phyloP scores from a whole-genome alignment of 2,329 filamentous ascomycete species.

The Aspergillus flavus region DNA sequence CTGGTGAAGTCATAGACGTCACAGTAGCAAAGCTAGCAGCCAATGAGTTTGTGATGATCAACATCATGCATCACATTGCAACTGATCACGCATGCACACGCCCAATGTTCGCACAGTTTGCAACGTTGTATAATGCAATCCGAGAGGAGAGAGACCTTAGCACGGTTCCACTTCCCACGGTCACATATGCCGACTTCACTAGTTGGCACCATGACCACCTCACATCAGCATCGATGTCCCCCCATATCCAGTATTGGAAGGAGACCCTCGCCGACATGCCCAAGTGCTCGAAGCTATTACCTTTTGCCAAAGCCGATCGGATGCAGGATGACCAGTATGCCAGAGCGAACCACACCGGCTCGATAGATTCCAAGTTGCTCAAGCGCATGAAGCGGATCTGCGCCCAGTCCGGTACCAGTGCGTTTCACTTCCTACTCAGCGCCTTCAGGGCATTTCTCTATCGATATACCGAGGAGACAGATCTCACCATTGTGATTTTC shows the following conservation, averaged over 20 bases:
- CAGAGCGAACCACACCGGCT: too few species aligned
- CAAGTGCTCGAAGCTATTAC: not conserved
- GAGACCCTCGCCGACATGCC: not conserved
- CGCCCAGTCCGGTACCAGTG: not conserved
- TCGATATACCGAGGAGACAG: slow-evolving; percentile 3
- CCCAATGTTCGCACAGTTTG: slow-evolving; percentile 1
- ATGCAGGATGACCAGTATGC: too few species aligned
- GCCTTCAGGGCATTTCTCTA: slow-evolving; percentile 7
- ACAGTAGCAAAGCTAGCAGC: slow-evolving; percentile 1
- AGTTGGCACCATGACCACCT: not conserved
- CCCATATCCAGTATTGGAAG: not conserved
- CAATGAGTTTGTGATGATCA: not conserved
- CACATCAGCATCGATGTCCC: not conserved
- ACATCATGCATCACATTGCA: slow-evolving; percentile 8
- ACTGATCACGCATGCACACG: slow-evolving; percentile 2
- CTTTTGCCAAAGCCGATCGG: too few species aligned
- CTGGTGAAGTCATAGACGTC: not conserved
- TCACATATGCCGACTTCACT: slow-evolving; percentile 7
- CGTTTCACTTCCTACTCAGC: slow-evolving; percentile 1
- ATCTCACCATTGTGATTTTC: slow-evolving; percentile 6
- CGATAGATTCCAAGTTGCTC: not conserved
- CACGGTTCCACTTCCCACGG: not conserved
- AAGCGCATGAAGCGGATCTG: slow-evolving; percentile 7
- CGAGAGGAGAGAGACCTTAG: not conserved
- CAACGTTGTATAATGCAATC: not conserved